Base-by-base conservation (phyloP, 2,329 filamentous ascomycete species). In the Endocalyx cinctus region DNA sequence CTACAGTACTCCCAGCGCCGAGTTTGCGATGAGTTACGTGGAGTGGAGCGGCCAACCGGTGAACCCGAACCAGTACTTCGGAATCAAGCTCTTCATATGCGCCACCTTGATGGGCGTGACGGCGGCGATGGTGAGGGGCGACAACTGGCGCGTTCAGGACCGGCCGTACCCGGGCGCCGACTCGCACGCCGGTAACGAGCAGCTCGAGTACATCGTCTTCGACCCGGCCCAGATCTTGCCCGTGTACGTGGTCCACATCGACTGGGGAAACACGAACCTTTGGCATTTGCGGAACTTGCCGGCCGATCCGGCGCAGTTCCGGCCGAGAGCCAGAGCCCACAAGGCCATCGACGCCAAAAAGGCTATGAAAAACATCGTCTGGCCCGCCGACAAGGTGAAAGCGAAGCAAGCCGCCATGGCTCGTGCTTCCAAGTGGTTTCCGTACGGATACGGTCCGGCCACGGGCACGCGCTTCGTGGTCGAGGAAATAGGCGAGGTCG, bases 241-340 rank as follows among this genome's bases (percentile, higher is more conserved):
- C 1, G 63, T 63, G 31, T 67, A 68, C 34, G 63, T 69, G 8
- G 52, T 69, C 5, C 64, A 70, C 36, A 48, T 69, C 7, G 66
- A 70, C 35, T 59, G 59, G 39, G 59, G 60, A n/a, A n/a, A n/a
- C n/a, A n/a, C n/a, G n/a, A n/a, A n/a, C n/a, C n/a, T n/a, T n/a
- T n/a, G n/a, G n/a, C n/a, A n/a, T n/a, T n/a, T n/a, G n/a, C n/a
- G n/a, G n/a, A n/a, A n/a, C n/a, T n/a, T n/a, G n/a, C n/a, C n/a
- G n/a, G n/a, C n/a, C n/a, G n/a, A n/a, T n/a, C n/a, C n/a, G n/a
- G n/a, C n/a, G n/a, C n/a, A n/a, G n/a, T n/a, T n/a, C n/a, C n/a
- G n/a, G n/a, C n/a, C n/a, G n/a, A n/a, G n/a, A n/a, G n/a, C n/a
- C n/a, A n/a, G n/a, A n/a, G n/a, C n/a, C n/a, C n/a, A n/a, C n/a